Conservation (phyloP, 2,329 filamentous ascomycete genomes). For the Akanthomyces muscarius region DNA sequence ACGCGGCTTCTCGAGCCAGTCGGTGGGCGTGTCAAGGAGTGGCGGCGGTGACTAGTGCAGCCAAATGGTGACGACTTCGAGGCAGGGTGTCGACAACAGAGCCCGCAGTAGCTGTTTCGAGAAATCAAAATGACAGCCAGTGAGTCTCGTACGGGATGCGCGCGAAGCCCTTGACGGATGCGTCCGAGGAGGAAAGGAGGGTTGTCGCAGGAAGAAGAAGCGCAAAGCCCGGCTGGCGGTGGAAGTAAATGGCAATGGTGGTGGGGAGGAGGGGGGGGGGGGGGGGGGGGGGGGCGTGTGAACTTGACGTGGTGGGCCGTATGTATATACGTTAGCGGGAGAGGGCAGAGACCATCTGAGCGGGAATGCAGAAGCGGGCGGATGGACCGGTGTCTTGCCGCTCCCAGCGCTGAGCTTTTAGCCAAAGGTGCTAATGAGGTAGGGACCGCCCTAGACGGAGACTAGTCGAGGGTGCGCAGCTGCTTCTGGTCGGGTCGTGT, state of each 20-base stretch:
- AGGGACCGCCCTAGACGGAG: slow-evolving; percentile 15
- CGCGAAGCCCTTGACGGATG: slow-evolving; percentile 14
- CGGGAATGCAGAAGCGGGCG: slow-evolving; percentile 36
- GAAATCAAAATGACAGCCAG: background rate
- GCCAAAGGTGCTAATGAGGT: slow-evolving; percentile 18
- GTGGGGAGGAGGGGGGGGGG: slow-evolving; percentile 16
- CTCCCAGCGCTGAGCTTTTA: slow-evolving; percentile 31
- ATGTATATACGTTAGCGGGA: slow-evolving; percentile 22
- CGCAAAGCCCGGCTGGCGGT: slow-evolving; percentile 14
- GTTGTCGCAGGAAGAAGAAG: slow-evolving; percentile 19
- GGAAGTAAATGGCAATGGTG: slow-evolving; percentile 21
- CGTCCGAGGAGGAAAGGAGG: slow-evolving; percentile 18
- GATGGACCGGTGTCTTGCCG: slow-evolving; percentile 37
- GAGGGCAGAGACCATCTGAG: slow-evolving; percentile 28
- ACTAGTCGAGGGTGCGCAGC: slow-evolving; percentile 1
- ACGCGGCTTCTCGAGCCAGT: background rate
- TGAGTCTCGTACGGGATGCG: slow-evolving; percentile 4
- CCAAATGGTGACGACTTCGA: background rate
- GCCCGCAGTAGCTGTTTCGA: slow-evolving; percentile 2
- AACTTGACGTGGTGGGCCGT: slow-evolving; percentile 12
- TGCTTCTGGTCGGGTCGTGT: background rate
- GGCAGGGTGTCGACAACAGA: slow-evolving; percentile 3
- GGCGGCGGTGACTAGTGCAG: background rate
- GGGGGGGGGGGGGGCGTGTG: too few relatives aligned
- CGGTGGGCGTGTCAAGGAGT: slow-evolving; percentile 6